Evolutionary conservation across 352 stramenopile species (phyloP), one percentile per base, ranked within the genome.

Genomic region (Pythium myriotylum): DNA sequence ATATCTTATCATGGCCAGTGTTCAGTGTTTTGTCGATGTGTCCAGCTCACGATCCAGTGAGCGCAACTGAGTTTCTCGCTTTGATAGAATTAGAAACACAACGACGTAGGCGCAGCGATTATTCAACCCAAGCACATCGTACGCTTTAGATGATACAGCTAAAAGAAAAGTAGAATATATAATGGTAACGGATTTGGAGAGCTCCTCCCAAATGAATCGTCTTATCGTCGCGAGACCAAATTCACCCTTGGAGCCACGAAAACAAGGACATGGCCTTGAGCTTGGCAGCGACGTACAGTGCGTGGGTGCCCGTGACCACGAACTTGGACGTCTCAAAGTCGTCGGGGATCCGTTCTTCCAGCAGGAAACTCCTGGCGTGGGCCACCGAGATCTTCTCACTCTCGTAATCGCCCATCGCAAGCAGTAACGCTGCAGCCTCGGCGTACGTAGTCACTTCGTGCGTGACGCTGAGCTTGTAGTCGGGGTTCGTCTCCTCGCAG

Each of bases 271-370:
- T 60, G 47, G 54, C 54, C 54, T 83, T 84, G 46, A 88, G 65
- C 53, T 81, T 60, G 26, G 77, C 50, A 8, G 68, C 67, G 9
- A 84, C 19, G 46, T 70, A 82, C 20, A 84, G 54, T 47, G 62
- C 62, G 13, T 49, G 42, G 26, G 52, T 42, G 22, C 64, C 65
- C 50, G 73, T 80, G 40, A 89, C 67, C 9, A 68, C 54, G 39
- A 54, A 63, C 29, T 65, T 53, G 4, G 77, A 65, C 24, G 60
- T 68, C 33, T 54, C 47, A 32, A 81, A 89, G 54, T 73, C 65
- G 13, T 71, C 53, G 4, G 77, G 77, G 26, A 89, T 74, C 14
- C 68, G 62, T 56, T 89, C 80, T 4, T 86, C 40, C 27, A 75
- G 47, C 37, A 89, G 54, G 54, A 89, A 86, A 19, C 65, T 68